Evolutionary conservation across 1,139 yeast genomes (phyloP).

Genomic region (Waltiozyma sp.): DNA sequence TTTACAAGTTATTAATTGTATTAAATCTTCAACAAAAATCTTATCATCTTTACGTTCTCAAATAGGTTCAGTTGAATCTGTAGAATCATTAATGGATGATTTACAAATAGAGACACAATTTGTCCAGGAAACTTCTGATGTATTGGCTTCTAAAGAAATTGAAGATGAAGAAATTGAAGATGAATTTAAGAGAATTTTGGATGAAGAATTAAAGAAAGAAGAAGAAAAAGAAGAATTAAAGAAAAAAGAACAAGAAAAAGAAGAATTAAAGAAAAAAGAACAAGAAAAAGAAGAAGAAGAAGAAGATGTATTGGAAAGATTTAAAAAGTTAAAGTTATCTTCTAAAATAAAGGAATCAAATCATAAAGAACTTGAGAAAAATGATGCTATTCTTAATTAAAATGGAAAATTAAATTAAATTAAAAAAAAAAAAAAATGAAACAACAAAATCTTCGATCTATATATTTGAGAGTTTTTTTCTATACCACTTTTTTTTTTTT

Average conservation of each 20-base stretch:
- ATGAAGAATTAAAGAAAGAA: constrained; percentile 10
- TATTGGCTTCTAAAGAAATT: constrained; percentile 17
- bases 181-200: constrained; percentile 21
- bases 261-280: neutral
- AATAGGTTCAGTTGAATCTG: constrained; percentile 25
- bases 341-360: too few relatives aligned
- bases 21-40: constrained; percentile 26
- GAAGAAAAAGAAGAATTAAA: neutral
- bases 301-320: constrained; percentile 5
- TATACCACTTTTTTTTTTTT: too few relatives aligned
- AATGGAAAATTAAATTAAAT: too few relatives aligned
- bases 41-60: constrained; percentile 21
- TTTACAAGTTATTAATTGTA: constrained; percentile 26
- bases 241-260: neutral
- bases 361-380: too few relatives aligned
- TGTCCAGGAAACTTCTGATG: constrained; percentile 27
- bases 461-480: too few relatives aligned
- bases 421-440: too few relatives aligned
- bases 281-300: constrained; percentile 1
- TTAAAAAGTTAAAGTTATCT: constrained; percentile 19
- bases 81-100: constrained; percentile 31
- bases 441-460: too few relatives aligned
- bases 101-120: constrained; percentile 30
- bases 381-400: too few relatives aligned
- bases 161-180: constrained; percentile 27